Conservation (phyloP, 2,329 filamentous ascomycete genomes). For the Colletotrichum horii region DNA sequence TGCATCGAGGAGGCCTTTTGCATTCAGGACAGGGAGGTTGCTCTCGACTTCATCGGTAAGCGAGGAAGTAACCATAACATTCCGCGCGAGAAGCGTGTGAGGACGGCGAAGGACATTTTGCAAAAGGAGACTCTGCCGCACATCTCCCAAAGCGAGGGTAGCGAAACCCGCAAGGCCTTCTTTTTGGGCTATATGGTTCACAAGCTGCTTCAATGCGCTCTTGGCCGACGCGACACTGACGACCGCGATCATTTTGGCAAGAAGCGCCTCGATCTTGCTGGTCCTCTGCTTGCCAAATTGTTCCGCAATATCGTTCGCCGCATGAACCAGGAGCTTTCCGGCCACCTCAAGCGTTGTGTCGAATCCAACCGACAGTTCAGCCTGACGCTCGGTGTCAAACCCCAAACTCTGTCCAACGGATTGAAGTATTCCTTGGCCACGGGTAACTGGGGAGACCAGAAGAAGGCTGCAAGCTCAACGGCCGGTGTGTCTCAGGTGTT, state of each 20-base stretch:
- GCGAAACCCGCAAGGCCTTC: slow-evolving; percentile 95
- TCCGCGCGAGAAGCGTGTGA: slow-evolving; percentile 80
- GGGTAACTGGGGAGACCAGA: slow-evolving; percentile 99
- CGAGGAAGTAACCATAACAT: slow-evolving; percentile 75
- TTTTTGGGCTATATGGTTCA: slow-evolving; percentile 99
- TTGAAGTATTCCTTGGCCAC: slow-evolving; percentile 97
- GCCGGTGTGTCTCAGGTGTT: slow-evolving; percentile 98
- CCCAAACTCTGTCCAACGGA: slow-evolving; percentile 88
- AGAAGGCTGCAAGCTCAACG: slow-evolving; percentile 94
- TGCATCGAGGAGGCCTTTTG: slow-evolving; percentile 97
- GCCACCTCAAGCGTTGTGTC: slow-evolving; percentile 90
- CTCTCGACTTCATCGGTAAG: slow-evolving; percentile 94
- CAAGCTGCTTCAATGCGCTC: slow-evolving; percentile 88
- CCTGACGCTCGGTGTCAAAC: slow-evolving; percentile 87
- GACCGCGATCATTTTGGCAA: slow-evolving; percentile 99
- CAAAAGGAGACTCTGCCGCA: slow-evolving; percentile 97
- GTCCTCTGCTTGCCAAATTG: slow-evolving; percentile 91
- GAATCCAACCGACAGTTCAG: slow-evolving; percentile 91
- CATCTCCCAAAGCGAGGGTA: slow-evolving; percentile 93
- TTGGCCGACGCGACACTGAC: slow-evolving; percentile 92
- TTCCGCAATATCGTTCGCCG: slow-evolving; percentile 93
- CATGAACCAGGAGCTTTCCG: slow-evolving; percentile 88
- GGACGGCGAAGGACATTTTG: slow-evolving; percentile 91
- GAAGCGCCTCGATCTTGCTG: slow-evolving; percentile 95
- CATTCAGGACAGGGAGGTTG: slow-evolving; percentile 93